These are phyloP conservation scores for Candida patagonica DNA, from an alignment of 805 yeast genomes.

Conservation along the genomic window DNA sequence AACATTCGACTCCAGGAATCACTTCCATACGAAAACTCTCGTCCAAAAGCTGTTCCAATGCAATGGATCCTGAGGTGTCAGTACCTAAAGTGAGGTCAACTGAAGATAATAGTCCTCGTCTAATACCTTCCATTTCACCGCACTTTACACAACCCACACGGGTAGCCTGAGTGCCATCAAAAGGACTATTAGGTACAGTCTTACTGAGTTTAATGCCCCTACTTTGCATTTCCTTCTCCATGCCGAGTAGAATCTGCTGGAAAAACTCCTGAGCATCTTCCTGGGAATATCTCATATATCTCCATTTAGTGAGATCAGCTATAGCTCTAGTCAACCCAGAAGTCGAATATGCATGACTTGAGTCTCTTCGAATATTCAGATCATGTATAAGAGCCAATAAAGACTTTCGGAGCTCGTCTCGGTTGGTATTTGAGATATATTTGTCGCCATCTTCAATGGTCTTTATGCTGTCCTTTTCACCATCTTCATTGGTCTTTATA, in stretches of 20 bases:
- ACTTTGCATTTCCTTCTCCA: constrained; percentile 25
- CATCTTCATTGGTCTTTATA: background rate
- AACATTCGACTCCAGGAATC: constrained; percentile 90
- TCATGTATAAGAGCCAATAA: constrained; percentile 11
- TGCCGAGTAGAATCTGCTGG: constrained; percentile 38
- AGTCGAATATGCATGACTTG: constrained; percentile 24
- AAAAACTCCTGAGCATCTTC: constrained; percentile 97
- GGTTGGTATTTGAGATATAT: too few relatives aligned
- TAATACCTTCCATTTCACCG: constrained; percentile 90
- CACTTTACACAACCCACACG: constrained; percentile 84
- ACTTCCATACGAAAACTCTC: constrained; percentile 53
- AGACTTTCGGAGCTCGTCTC: background rate
- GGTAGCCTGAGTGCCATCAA: constrained; percentile 82
- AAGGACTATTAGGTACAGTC: constrained; percentile 63
- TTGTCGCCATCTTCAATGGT: background rate
- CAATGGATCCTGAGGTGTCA: constrained; percentile 9
- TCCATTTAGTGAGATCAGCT: constrained; percentile 21
- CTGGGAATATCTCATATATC: constrained; percentile 77
- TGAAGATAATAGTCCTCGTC: constrained; percentile 59
- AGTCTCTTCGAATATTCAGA: constrained; percentile 23
- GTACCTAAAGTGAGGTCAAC: constrained; percentile 25
- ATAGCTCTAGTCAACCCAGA: constrained; percentile 15
- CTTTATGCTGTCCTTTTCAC: background rate
- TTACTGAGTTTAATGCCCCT: constrained; percentile 1
- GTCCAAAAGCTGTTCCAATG: constrained; percentile 20